Evolutionary conservation across 495 filamentous ascomycete genomes (phyloP), one percentile per base, ranked within the genome.

Genomic region (Chaetomium tenue): DNA sequence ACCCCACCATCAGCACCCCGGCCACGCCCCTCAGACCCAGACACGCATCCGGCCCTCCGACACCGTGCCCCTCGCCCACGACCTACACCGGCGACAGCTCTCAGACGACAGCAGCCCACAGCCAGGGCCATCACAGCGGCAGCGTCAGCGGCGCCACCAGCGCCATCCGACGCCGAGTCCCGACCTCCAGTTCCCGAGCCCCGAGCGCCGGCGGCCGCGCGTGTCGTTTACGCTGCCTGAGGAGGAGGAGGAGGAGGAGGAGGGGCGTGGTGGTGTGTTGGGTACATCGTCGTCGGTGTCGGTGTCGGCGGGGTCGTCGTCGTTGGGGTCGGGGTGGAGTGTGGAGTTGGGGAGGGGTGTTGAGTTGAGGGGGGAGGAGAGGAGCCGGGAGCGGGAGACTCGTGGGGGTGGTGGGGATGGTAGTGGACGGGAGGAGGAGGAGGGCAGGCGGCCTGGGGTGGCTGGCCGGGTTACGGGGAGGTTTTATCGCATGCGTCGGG

Each of bases 401-500:
- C 56, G 15, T 9, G 48, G 25, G 5, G 42, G 6, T 7, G 5
- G n/a, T 47, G 4, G 47, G 12, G 13, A 12, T 2, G 48, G 51
- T 30, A 0, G 0, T 5, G 2, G 13, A 9, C 0, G 33, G 2
- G 23, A 26, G 40, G 11, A 18, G 12, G 15, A 39, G 42, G 9
- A 5, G 26, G 25, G 30, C 15, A 30, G 25, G 42, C 50, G 30
- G 39, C 16, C 5, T n/a, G 42, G 28, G 2, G 0, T 50, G 22
- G n/a, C 20, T n/a, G 30, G 15, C 0, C 26, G 20, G 28, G 12
- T 63, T 18, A 22, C 22, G 1, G 61, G 30, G 28, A 28, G n/a
- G 11, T 51, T 63, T 42, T 47, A 47, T 37, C 52, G 28, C 42
- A 51, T 58, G 61, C 40, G 53, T 16, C 42, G 61, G 28, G 52